Conservation (phyloP, 2,329 filamentous ascomycete species). For the Aureobasidium namibiae region DNA sequence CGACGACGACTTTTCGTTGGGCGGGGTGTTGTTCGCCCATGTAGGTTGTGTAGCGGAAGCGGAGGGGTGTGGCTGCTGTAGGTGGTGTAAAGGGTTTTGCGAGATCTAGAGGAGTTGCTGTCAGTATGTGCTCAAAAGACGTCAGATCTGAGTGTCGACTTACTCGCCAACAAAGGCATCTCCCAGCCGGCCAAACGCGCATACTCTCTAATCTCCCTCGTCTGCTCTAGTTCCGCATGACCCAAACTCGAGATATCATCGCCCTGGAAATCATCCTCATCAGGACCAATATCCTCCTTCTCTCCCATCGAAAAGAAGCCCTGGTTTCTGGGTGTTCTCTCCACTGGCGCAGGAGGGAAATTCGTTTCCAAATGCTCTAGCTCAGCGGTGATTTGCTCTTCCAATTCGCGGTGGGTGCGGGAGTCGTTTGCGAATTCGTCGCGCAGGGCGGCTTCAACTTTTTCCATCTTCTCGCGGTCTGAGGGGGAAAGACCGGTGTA, state of each 20-base stretch:
- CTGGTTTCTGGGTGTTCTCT: conserved; percentile 6
- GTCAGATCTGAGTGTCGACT: too few relatives aligned
- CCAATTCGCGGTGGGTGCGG: conserved; percentile 13
- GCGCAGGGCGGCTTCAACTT: conserved; percentile 4
- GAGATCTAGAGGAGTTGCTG: conserved; percentile 50
- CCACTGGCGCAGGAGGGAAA: conserved; percentile 7
- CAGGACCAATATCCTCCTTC: conserved; percentile 22
- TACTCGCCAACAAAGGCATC: conserved; percentile 83
- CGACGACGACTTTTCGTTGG: conserved; percentile 85
- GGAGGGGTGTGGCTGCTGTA: conserved; percentile 59
- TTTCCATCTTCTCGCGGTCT: conserved; percentile 15
- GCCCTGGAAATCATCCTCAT: conserved; percentile 57
- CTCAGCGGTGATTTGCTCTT: conserved; percentile 10
- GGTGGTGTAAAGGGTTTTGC: conserved; percentile 74
- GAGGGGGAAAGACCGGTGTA: conserved; percentile 15
- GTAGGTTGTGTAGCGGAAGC: conserved; percentile 95
- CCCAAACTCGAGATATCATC: conserved; percentile 78
- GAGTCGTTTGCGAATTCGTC: conserved; percentile 12
- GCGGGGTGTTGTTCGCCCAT: conserved; percentile 91
- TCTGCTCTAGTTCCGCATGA: conserved; percentile 79
- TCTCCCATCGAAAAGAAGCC: conserved; percentile 20
- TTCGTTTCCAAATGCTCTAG: conserved; percentile 13
- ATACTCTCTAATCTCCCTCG: conserved; percentile 83
- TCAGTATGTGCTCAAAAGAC: too few relatives aligned
- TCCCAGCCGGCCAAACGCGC: conserved; percentile 86